Percentiles rank a stretch among this genome's conserved stretches.
Evolutionary conservation across 441 rosid species (phyloP).

Genomic region (Erodium moschatum): DNA sequence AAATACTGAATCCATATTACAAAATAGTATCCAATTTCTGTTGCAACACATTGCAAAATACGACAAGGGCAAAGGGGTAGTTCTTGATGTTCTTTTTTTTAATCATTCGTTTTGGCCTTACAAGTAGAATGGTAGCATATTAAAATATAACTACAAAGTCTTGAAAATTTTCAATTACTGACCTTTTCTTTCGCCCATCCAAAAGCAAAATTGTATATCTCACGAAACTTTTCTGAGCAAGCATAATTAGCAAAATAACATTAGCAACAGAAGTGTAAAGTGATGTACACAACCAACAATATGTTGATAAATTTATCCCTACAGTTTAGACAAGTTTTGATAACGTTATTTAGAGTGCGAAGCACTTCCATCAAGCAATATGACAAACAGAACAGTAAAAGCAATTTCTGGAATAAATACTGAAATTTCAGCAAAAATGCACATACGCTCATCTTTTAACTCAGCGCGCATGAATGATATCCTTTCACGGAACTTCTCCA

Average conservation of each 20-base stretch:
- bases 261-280: slow-evolving; percentile 12
- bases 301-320: not conserved
- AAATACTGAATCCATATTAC: too few relatives aligned
- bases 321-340: too few relatives aligned
- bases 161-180: not conserved
- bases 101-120: not conserved
- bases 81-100: not conserved
- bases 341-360: not conserved
- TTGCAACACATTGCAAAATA: not conserved
- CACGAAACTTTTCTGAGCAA: slow-evolving; percentile 79
- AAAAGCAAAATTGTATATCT: slow-evolving; percentile 87
- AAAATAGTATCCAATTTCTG: not conserved
- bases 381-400: slow-evolving; percentile 11
- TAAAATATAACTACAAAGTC: too few relatives aligned
- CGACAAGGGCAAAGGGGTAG: not conserved
- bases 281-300: not conserved
- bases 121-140: not conserved
- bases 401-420: not conserved
- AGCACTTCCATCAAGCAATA: not conserved
- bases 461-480: slow-evolving; percentile 60
- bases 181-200: slow-evolving; percentile 99
- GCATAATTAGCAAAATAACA: slow-evolving; percentile 20
- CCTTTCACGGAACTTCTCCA: slow-evolving; percentile 65
- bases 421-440: slow-evolving; percentile 8
- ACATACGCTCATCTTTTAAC: slow-evolving; percentile 84